phyloP scores from a whole-genome alignment of 139 green algal species.

The Coelastrella sp. region DNA sequence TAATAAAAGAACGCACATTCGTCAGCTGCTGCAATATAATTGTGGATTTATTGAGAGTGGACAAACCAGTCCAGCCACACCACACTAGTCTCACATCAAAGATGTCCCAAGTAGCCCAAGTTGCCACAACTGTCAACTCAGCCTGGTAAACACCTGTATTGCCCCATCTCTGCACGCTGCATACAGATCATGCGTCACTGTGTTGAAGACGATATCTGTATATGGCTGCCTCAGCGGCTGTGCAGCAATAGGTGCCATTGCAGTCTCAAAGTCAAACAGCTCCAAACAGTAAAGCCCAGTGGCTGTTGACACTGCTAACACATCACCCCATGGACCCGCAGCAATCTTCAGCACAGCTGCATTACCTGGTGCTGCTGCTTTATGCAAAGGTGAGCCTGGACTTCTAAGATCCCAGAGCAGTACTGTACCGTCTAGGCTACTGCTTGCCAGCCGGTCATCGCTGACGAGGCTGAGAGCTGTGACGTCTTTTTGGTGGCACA shows the following conservation, averaged over 20 bases:
- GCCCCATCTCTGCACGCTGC: neutral
- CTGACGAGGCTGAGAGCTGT: constrained; percentile 16
- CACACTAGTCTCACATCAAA: too few species aligned
- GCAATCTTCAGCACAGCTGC: constrained; percentile 16
- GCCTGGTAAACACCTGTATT: constrained; percentile 19
- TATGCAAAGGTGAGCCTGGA: neutral
- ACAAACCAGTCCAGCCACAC: too few species aligned
- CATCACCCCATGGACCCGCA: constrained; percentile 26
- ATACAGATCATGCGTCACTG: constrained; percentile 38
- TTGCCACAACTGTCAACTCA: neutral
- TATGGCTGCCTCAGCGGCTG: constrained; percentile 25
- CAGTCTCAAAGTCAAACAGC: constrained; percentile 34
- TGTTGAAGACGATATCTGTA: constrained; percentile 37
- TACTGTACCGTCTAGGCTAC: constrained; percentile 38
- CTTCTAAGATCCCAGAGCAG: constrained; percentile 27
- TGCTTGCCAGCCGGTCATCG: constrained; percentile 27
- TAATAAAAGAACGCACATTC: too few species aligned
- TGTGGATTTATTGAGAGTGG: too few species aligned
- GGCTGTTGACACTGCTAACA: constrained; percentile 30
- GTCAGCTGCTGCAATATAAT: too few species aligned
- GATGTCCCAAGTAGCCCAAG: neutral
- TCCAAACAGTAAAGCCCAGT: constrained; percentile 40
- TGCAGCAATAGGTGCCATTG: constrained; percentile 4
- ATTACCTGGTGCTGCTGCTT: neutral
- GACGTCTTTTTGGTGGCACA: constrained; percentile 17